Evolutionary conservation across 139 green algal genomes (phyloP).

Genomic region (Picocystis salinarum): DNA sequence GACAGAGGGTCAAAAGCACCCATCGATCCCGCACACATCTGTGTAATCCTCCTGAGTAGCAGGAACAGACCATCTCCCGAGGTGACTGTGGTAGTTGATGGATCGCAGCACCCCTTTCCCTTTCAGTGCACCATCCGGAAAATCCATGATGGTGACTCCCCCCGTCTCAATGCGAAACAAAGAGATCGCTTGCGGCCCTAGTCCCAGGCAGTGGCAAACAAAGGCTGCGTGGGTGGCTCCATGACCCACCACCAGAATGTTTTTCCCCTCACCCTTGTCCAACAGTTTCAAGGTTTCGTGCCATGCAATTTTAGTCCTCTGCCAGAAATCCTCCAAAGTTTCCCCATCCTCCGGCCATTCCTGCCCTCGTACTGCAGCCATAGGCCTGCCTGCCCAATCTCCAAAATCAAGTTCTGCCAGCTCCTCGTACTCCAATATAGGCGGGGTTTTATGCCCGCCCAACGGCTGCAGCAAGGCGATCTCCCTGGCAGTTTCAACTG

Average conservation of each 20-base stretch:
- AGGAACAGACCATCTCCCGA: too few species aligned
- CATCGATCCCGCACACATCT: too few species aligned
- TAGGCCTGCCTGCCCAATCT: slow-evolving; percentile 9
- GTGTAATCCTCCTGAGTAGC: too few species aligned
- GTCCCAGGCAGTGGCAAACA: slow-evolving; percentile 20
- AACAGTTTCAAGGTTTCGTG: slow-evolving; percentile 1
- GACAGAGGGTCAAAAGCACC: too few species aligned
- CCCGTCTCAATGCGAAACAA: slow-evolving; percentile 25
- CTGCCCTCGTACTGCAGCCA: slow-evolving; percentile 6
- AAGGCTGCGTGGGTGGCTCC: slow-evolving; percentile 19
- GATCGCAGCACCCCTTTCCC: slow-evolving; percentile 13
- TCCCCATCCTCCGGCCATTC: slow-evolving; percentile 4
- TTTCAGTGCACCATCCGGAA: slow-evolving; percentile 21
- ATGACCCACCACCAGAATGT: slow-evolving; percentile 23
- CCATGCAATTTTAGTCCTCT: slow-evolving; percentile 2
- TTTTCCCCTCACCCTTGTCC: slow-evolving; percentile 7
- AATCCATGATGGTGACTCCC: slow-evolving; percentile 47
- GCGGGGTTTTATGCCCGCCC: background rate
- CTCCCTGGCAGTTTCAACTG: slow-evolving; percentile 8
- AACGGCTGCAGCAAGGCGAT: slow-evolving; percentile 12
- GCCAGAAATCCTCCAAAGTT: slow-evolving; percentile 12
- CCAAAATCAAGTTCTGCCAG: slow-evolving; percentile 15
- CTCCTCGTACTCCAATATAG: slow-evolving; percentile 6
- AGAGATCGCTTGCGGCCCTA: slow-evolving; percentile 16
- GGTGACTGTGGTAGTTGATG: too few species aligned